phyloP scores from a whole-genome alignment of 2,329 filamentous ascomycete species.

The Periconia sp. region DNA sequence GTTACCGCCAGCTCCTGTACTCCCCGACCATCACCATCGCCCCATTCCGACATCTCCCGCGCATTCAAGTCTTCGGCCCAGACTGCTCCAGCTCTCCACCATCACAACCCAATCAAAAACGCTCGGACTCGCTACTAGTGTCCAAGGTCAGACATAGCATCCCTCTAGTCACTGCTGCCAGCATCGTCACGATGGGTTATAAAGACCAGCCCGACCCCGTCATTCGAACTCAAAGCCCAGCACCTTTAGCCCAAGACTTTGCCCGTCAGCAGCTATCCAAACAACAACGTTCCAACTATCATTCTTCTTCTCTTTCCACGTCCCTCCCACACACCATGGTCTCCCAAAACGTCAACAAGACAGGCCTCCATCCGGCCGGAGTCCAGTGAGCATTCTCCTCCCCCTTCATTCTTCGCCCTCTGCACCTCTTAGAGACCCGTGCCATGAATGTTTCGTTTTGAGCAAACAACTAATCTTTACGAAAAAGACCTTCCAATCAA shows the following conservation, averaged over 20 bases:
- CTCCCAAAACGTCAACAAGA: constrained; percentile 76
- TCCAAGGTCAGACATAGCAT: constrained; percentile 24
- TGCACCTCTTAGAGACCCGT: background rate
- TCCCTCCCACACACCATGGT: constrained; percentile 41
- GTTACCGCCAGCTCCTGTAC: constrained; percentile 2
- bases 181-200: constrained; percentile 37
- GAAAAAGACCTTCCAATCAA: constrained; percentile 65
- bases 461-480: constrained; percentile 24
- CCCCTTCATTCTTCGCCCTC: background rate
- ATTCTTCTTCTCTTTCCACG: constrained; percentile 57
- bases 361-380: constrained; percentile 85
- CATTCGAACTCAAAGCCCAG: constrained; percentile 42
- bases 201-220: constrained; percentile 42
- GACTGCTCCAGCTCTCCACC: constrained; percentile 2
- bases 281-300: constrained; percentile 61
- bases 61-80: constrained; percentile 4
- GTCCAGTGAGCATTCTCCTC: constrained; percentile 69
- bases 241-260: constrained; percentile 57
- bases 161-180: constrained; percentile 11
- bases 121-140: constrained; percentile 17
- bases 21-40: constrained; percentile 8
- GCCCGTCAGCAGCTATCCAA: constrained; percentile 59
- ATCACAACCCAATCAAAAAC: constrained; percentile 27
- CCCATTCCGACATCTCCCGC: constrained; percentile 12
- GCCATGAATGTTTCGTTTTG: constrained; percentile 2